Evolutionary conservation across 2,329 filamentous ascomycete species (phyloP).

Genomic region (Aspergillus floridensis): DNA sequence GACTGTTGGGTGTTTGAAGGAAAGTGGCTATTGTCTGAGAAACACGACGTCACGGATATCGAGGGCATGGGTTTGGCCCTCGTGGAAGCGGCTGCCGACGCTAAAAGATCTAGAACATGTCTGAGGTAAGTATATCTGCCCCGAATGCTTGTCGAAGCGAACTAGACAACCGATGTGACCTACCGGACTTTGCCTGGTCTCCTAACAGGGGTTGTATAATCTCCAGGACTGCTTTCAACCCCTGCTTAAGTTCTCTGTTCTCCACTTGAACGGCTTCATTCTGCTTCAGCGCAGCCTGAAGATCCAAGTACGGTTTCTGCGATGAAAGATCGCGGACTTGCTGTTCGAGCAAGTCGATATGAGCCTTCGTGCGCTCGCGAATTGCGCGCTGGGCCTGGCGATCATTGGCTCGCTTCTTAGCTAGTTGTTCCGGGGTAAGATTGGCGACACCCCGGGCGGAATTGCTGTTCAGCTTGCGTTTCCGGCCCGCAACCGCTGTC

Average conservation of each 20-base stretch:
- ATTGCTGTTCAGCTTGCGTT: conserved; percentile 43
- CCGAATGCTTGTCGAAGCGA: neutral
- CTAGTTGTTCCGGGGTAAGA: conserved; percentile 82
- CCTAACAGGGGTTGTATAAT: conserved; percentile 47
- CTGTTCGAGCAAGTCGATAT: conserved; percentile 72
- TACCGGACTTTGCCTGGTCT: conserved; percentile 46
- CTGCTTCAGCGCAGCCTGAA: conserved; percentile 70
- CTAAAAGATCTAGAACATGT: conserved; percentile 10
- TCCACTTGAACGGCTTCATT: conserved; percentile 76
- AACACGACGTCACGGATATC: conserved; percentile 24
- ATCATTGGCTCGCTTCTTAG: conserved; percentile 87
- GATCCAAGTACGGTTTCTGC: conserved; percentile 78
- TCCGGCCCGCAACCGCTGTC: conserved; percentile 32
- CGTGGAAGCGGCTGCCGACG: conserved; percentile 16
- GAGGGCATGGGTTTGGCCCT: conserved; percentile 17
- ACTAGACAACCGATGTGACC: conserved; percentile 12
- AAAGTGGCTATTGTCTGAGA: conserved; percentile 26
- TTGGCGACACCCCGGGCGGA: conserved; percentile 75
- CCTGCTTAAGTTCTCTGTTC: conserved; percentile 72
- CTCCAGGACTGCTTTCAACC: conserved; percentile 63
- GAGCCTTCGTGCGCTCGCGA: conserved; percentile 74
- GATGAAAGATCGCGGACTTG: conserved; percentile 72
- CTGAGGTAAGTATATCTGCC: neutral
- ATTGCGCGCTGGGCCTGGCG: conserved; percentile 84
- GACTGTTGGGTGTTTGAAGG: conserved; percentile 20